phyloP scores from a whole-genome alignment of 2,329 filamentous ascomycete species.

The Colletotrichum sp. region DNA sequence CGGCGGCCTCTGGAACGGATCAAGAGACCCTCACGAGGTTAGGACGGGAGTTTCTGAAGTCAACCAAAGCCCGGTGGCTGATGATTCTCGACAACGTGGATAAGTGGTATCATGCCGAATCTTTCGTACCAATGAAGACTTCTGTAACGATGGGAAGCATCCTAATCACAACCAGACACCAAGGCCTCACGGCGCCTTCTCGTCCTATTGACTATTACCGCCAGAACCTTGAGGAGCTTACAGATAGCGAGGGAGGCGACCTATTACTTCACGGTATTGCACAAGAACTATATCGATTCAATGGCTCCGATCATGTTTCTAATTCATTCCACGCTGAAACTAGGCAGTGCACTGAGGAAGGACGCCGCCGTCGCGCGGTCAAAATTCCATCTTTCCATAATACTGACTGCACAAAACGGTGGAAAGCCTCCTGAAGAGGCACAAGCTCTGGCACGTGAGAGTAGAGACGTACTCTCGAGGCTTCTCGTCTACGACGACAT shows the following conservation, averaged over 20 bases:
- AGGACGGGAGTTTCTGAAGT: slow-evolving; percentile 21
- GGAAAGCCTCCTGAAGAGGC: neutral
- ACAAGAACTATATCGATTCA: neutral
- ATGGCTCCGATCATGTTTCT: neutral
- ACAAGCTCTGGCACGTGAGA: neutral
- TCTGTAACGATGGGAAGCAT: slow-evolving; percentile 17
- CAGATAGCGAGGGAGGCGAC: neutral
- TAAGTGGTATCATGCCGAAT: slow-evolving; percentile 20
- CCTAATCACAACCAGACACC: slow-evolving; percentile 20
- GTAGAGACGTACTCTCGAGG: neutral
- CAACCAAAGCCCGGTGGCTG: slow-evolving; percentile 19
- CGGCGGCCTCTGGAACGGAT: neutral
- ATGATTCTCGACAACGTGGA: slow-evolving; percentile 25
- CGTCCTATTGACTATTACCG: slow-evolving; percentile 21
- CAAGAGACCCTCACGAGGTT: neutral
- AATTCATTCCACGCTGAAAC: neutral
- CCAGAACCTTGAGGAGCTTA: neutral
- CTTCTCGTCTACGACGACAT: neutral
- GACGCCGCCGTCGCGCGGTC: neutral
- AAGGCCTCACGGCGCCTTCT: slow-evolving; percentile 4
- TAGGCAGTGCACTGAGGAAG: neutral
- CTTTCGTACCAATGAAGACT: slow-evolving; percentile 21
- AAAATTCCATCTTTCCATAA: neutral
- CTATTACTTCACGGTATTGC: neutral
- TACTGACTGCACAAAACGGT: neutral